A percentile compares a stretch with the other conserved stretches of the same genome.
phyloP scores from a whole-genome alignment of 2,329 filamentous ascomycete genomes.

The Capronia americana region DNA sequence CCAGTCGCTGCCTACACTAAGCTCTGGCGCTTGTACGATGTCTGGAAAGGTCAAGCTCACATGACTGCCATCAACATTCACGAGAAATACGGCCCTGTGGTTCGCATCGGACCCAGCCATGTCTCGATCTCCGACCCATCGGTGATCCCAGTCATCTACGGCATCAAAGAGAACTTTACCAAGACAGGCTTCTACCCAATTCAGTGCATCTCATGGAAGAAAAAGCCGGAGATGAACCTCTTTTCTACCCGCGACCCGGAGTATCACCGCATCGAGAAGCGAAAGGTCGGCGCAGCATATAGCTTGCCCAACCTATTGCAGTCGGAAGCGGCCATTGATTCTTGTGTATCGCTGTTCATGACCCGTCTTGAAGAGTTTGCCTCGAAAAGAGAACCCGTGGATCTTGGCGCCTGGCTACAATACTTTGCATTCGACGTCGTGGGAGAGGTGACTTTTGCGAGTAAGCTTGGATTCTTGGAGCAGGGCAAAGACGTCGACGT shows the following conservation, averaged over 20 bases:
- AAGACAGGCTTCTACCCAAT: constrained; percentile 37
- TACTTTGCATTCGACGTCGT: constrained; percentile 53
- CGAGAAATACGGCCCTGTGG: constrained; percentile 72
- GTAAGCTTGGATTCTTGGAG: constrained; percentile 53
- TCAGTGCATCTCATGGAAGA: constrained; percentile 53
- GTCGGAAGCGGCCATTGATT: constrained; percentile 40
- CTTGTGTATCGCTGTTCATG: constrained; percentile 66
- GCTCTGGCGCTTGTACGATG: constrained; percentile 76
- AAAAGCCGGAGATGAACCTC: constrained; percentile 70
- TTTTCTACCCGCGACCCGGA: constrained; percentile 77
- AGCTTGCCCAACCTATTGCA: constrained; percentile 40
- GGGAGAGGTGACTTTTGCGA: constrained; percentile 50
- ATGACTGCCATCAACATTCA: constrained; percentile 72
- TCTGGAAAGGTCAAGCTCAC: constrained; percentile 68
- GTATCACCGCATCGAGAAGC: constrained; percentile 62
- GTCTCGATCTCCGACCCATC: constrained; percentile 75
- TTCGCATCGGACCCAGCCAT: constrained; percentile 74
- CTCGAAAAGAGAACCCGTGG: constrained; percentile 46
- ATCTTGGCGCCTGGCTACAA: constrained; percentile 66
- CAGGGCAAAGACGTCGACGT: constrained; percentile 48
- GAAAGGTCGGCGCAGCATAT: constrained; percentile 38
- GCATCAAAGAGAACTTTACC: constrained; percentile 37
- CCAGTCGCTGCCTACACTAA: constrained; percentile 72
- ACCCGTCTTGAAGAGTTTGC: constrained; percentile 49
- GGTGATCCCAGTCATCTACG: constrained; percentile 34